phyloP scores from a whole-genome alignment of 2,329 filamentous ascomycete genomes.

The Chaetomiaceae sp. region DNA sequence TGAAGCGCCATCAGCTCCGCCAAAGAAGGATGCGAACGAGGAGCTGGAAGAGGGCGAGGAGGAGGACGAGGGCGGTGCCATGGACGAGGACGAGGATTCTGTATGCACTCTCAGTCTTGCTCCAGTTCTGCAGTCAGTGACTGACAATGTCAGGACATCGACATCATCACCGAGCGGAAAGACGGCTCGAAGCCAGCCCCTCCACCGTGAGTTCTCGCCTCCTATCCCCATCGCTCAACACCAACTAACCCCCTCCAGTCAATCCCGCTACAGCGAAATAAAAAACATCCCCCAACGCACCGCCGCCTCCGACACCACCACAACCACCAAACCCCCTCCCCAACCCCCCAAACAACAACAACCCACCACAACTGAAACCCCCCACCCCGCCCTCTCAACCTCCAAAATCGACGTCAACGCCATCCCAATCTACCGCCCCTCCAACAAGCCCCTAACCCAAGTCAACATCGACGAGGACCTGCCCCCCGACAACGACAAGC shows the following conservation, averaged over 20 bases:
- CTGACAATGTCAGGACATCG: conserved; percentile 50
- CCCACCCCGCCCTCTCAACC: conserved; percentile 59
- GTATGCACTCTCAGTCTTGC: conserved; percentile 29
- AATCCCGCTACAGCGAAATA: conserved; percentile 61
- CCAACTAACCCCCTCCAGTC: conserved; percentile 36
- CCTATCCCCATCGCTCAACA: background rate
- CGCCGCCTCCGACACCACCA: conserved; percentile 46
- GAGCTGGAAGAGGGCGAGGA: conserved; percentile 62
- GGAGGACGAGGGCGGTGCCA: conserved; percentile 56
- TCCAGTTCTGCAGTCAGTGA: background rate
- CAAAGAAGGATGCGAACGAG: conserved; percentile 39
- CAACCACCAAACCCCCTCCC: background rate
- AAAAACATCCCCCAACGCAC: conserved; percentile 60
- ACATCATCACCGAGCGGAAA: conserved; percentile 64
- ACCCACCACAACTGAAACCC: conserved; percentile 18
- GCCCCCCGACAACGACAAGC: conserved; percentile 72
- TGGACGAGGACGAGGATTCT: conserved; percentile 58
- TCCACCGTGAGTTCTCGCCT: conserved; percentile 47
- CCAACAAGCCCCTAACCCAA: conserved; percentile 76
- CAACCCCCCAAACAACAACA: conserved; percentile 26
- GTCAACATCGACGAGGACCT: conserved; percentile 71
- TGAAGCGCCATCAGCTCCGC: conserved; percentile 26
- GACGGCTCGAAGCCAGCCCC: conserved; percentile 58
- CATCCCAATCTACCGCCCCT: conserved; percentile 71
- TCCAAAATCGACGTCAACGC: conserved; percentile 82